Evolutionary conservation across 1,284 basidiomycete genomes (phyloP).

Genomic region (Neolentinus lepideus): DNA sequence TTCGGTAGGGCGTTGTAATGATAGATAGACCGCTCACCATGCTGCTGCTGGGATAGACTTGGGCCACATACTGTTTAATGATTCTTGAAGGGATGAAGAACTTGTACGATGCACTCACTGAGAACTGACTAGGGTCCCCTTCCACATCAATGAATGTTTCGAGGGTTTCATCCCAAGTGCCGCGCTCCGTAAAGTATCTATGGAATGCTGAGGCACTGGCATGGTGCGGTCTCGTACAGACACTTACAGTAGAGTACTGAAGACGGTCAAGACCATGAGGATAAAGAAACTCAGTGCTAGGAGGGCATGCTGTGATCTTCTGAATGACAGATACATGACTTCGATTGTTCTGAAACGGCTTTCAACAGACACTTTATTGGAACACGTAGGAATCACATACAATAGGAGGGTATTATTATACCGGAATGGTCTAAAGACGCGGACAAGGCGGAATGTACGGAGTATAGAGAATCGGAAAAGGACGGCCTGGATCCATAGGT

Average conservation of each 20-base stretch:
- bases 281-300: constrained; percentile 86
- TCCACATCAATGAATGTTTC: constrained; percentile 79
- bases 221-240: background rate
- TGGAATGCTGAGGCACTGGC: background rate
- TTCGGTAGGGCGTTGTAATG: background rate
- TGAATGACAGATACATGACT: constrained; percentile 88
- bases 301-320: constrained; percentile 79
- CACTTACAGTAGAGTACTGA: constrained; percentile 74
- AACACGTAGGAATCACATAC: constrained; percentile 30
- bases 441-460: constrained; percentile 74
- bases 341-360: constrained; percentile 64
- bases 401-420: constrained; percentile 76
- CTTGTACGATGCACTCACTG: constrained; percentile 33
- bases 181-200: constrained; percentile 81
- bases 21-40: constrained; percentile 35
- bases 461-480: constrained; percentile 86
- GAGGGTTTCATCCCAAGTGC: constrained; percentile 76
- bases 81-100: constrained; percentile 3
- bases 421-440: constrained; percentile 84
- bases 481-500: constrained; percentile 45
- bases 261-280: constrained; percentile 79
- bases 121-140: constrained; percentile 73
- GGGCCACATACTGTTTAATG: background rate
- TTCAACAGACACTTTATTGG: background rate
- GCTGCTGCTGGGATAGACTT: constrained; percentile 76